Conservation (phyloP, 805 yeast species). For the Pichia thaimueangensis region DNA sequence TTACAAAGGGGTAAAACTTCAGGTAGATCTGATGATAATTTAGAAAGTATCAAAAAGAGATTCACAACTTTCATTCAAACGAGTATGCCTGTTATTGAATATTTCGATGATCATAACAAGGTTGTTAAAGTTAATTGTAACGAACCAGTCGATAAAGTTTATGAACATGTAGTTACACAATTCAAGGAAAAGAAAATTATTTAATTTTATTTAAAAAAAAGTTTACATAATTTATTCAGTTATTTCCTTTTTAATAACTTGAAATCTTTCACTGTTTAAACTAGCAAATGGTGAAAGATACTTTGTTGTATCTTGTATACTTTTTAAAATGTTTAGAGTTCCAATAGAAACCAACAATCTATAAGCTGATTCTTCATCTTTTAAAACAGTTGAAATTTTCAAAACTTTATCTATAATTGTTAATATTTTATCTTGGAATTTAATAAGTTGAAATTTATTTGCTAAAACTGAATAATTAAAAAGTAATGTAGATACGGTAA, state of each 20-base stretch:
- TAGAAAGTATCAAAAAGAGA: slow-evolving; percentile 84
- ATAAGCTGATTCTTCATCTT: slow-evolving; percentile 61
- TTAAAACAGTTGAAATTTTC: slow-evolving; percentile 14
- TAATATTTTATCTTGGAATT: slow-evolving; percentile 12
- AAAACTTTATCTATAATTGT: slow-evolving; percentile 6
- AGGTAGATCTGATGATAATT: slow-evolving; percentile 90
- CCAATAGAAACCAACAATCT: slow-evolving; percentile 59
- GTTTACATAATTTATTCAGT: background rate
- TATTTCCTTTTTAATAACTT: slow-evolving; percentile 19
- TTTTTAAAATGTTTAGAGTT: slow-evolving; percentile 36
- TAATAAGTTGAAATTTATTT: slow-evolving; percentile 24
- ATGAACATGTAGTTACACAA: slow-evolving; percentile 58
- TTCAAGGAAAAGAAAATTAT: slow-evolving; percentile 40
- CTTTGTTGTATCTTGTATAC: slow-evolving; percentile 10
- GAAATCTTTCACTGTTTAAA: slow-evolving; percentile 18
- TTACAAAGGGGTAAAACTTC: slow-evolving; percentile 90
- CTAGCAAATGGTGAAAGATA: slow-evolving; percentile 9
- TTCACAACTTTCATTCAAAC: slow-evolving; percentile 82
- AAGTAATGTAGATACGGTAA: slow-evolving; percentile 43
- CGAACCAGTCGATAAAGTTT: slow-evolving; percentile 74
- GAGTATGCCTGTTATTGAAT: slow-evolving; percentile 88
- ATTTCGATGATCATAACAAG: slow-evolving; percentile 63
- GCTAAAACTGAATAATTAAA: slow-evolving; percentile 42
- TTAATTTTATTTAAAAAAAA: slow-evolving; percentile 2
- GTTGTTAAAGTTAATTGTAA: slow-evolving; percentile 79